Base-by-base conservation (phyloP, 2,329 filamentous ascomycete genomes). In the Sclerotinia nivalis region DNA sequence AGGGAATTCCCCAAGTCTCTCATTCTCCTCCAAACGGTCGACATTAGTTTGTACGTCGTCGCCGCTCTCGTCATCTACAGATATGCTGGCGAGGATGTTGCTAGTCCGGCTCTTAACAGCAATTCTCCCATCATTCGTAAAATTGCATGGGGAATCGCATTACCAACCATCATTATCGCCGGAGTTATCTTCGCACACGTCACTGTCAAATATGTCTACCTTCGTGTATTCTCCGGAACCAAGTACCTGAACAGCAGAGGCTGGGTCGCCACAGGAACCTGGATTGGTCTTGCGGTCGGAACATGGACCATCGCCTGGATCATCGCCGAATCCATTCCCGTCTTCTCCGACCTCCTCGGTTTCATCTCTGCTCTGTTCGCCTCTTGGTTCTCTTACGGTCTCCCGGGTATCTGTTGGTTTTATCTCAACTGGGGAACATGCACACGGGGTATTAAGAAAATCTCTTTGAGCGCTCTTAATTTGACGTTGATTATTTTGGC, bases 131-230 rank as follows among this genome's bases (percentile, higher is more conserved):
- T 84, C 0, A 80, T 92, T 60, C 83, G 85, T 31, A 91, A 91
- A 76, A 80, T 90, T 15, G 89, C 89, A 18, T 92, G 88, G 80
- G 89, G 88, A 34, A 82, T 92, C 71, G 90, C 90, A 0, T 83
- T 90, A 2, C 89, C 89, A 2, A 91, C 88, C 2, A 92, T 92
- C 70, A 82, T 92, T 61, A 87, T 93, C 64, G 88, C 89, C 0
- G 90, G 90, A 67, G 89, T 91, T 9, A 89, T 93, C 72, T 89
- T 91, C 76, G 89, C 86, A 18, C 87, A 89, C 71, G 86, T 92
- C 2, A 88, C 88, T 2, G 84, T 83, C 68, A 91, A 90, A 76
- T 89, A 89, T 74, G 81, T 91, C 70, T 92, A 90, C 75, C 80
- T 87, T 4, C 86, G 89, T 43, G 77, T 89, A 10, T 91, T 91